phyloP scores from a whole-genome alignment of 352 stramenopile genomes.

The Phytophthora pisi region DNA sequence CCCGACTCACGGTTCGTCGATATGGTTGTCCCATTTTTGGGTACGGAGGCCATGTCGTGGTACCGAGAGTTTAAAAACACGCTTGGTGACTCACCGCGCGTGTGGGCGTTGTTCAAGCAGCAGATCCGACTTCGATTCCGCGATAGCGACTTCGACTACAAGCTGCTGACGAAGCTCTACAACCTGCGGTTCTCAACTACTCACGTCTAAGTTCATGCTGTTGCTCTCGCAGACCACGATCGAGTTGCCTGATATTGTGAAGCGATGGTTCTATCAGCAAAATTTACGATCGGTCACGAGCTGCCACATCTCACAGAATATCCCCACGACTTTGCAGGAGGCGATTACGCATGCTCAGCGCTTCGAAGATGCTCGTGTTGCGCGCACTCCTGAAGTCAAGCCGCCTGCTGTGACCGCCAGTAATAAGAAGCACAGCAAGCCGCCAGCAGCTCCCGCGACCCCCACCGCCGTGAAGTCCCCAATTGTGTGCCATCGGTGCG shows the following conservation, averaged over 20 bases:
- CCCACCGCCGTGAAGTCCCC: not conserved
- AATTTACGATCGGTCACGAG: not conserved
- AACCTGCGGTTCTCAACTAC: not conserved
- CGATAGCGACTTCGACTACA: not conserved
- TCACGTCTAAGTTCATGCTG: not conserved
- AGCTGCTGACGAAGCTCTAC: not conserved
- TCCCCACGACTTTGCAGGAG: not conserved
- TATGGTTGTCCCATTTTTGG: slow-evolving; percentile 10
- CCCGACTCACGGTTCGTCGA: slow-evolving; percentile 6
- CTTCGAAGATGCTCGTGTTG: not conserved
- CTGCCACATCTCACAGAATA: slow-evolving; percentile 1
- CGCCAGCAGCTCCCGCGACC: not conserved
- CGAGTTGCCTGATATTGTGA: not conserved
- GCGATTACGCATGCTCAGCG: not conserved
- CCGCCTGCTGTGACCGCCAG: not conserved
- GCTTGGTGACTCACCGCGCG: not conserved
- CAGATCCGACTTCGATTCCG: not conserved
- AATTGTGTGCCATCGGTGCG: not conserved
- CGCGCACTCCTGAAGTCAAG: not conserved
- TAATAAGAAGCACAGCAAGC: not conserved
- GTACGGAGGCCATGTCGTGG: slow-evolving; percentile 4
- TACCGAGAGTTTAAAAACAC: slow-evolving; percentile 14
- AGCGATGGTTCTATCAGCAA: not conserved
- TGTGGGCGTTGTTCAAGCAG: not conserved
- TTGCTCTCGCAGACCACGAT: not conserved